phyloP scores from a whole-genome alignment of 192 early-diverging fungal genomes.

The Coemansia sp. region DNA sequence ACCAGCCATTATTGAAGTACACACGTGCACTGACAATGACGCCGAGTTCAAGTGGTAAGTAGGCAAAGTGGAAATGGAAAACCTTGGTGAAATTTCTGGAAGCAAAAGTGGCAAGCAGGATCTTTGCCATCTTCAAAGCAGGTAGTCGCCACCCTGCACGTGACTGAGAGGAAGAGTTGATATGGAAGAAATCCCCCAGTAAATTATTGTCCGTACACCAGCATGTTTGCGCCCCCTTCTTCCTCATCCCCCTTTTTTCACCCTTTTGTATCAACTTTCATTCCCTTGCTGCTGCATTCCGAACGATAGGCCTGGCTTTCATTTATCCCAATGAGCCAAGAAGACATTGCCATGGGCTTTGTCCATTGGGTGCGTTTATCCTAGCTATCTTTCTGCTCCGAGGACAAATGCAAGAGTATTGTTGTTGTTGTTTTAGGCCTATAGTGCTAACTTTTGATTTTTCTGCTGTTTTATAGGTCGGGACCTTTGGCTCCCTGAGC shows the following conservation, averaged over 20 bases:
- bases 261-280: no score
- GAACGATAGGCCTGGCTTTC: background rate
- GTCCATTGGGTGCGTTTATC: conserved; percentile 44
- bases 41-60: background rate
- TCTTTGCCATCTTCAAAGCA: no score
- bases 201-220: background rate
- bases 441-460: background rate
- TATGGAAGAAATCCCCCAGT: no score
- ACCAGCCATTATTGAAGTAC: background rate
- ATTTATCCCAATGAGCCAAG: conserved; percentile 31
- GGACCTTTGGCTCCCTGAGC: conserved; percentile 44
- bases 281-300: background rate
- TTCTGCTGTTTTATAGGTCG: conserved; percentile 21
- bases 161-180: no score
- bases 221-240: background rate
- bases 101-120: no score
- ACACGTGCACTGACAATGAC: background rate
- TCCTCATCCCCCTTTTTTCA: background rate
- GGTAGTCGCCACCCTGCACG: no score
- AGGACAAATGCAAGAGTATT: no score
- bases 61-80: background rate
- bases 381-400: background rate
- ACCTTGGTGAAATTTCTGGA: no score
- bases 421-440: no score
- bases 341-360: conserved; percentile 51